Base-by-base conservation (phyloP, 1,139 yeast species). In the Debaryomyces psychrophilus region DNA sequence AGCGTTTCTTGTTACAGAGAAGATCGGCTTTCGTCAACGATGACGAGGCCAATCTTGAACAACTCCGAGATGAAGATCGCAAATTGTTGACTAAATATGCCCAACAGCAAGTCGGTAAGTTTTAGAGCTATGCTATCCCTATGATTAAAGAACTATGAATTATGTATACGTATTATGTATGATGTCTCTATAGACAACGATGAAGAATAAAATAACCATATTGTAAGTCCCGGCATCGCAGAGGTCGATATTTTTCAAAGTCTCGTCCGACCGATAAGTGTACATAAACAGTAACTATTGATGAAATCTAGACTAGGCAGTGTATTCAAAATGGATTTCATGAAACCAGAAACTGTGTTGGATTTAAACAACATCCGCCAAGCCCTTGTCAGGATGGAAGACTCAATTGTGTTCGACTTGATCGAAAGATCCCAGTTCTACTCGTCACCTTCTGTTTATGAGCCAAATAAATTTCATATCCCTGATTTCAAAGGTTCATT, bases 361-460 rank as follows among this genome's bases (percentile, higher is more conserved):
- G 81, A 90, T 60, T 73, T 93, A 51, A 73, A 73, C 58, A 90
- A 93, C 65, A 93, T 93, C 58, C 83, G 99, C 53, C 83, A 81
- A 51, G 88, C 92, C 17, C 74, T 93, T 45, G 85, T 90, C 37
- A 82, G 97, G 44, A 90, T 93, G 97, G 99, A 93, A 61, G 99
- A 93, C 65, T 87, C 97, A 8, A 90, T 93, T 58, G 88, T 93
- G 52, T 93, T 92, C 74, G 88, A 87, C 49, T 79, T 93, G 56
- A 92, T 93, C 52, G 99, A 93, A 66, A 77, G 99, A 53, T 89
- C 97, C 2, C 97, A 92, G 67, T 93, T 90, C 62, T 85, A 73
- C 57, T 77, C 81, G 34, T 85, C 92, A 45, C 87, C 87, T 2
- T 78, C 90, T 15, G 90, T 90, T 11, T 93, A 93, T 65, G 76